Conservation (phyloP, 1,284 basidiomycete species). For the Fistulinella cinereoalba region DNA sequence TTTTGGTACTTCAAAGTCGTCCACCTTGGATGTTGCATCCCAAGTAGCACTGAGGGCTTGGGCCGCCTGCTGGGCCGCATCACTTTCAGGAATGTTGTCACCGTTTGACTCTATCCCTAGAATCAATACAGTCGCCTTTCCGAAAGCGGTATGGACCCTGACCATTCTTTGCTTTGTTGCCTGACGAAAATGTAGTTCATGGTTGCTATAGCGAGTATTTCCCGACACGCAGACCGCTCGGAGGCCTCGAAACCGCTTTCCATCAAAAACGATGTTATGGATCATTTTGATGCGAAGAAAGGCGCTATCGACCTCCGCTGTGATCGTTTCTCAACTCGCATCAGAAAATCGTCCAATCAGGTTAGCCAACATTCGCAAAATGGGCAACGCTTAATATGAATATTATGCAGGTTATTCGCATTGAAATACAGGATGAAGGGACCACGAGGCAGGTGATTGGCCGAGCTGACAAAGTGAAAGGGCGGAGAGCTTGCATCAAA, state of each 20-base stretch:
- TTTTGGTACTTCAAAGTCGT: conserved; percentile 32
- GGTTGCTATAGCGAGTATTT: conserved; percentile 36
- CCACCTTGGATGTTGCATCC: conserved; percentile 10
- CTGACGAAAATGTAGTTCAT: conserved; percentile 36
- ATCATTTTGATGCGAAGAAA: conserved; percentile 22
- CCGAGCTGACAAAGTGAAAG: conserved; percentile 9
- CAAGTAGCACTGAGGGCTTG: conserved; percentile 43
- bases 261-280: conserved; percentile 44
- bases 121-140: conserved; percentile 21
- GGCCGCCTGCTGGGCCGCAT: conserved; percentile 38
- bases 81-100: conserved; percentile 16
- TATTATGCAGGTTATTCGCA: conserved; percentile 13
- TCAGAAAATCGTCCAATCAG: conserved; percentile 35
- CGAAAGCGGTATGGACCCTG: conserved; percentile 12
- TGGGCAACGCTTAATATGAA: neutral
- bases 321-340: conserved; percentile 41
- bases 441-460: conserved; percentile 14
- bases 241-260: conserved; percentile 37
- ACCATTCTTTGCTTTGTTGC: neutral
- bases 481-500: conserved; percentile 26
- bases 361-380: conserved; percentile 20
- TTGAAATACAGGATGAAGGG: conserved; percentile 13
- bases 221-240: conserved; percentile 40
- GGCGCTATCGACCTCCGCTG: conserved; percentile 35
- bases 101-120: conserved; percentile 15